Evolutionary conservation across 1,284 basidiomycete species (phyloP).

Genomic region (Coniophora puteana): DNA sequence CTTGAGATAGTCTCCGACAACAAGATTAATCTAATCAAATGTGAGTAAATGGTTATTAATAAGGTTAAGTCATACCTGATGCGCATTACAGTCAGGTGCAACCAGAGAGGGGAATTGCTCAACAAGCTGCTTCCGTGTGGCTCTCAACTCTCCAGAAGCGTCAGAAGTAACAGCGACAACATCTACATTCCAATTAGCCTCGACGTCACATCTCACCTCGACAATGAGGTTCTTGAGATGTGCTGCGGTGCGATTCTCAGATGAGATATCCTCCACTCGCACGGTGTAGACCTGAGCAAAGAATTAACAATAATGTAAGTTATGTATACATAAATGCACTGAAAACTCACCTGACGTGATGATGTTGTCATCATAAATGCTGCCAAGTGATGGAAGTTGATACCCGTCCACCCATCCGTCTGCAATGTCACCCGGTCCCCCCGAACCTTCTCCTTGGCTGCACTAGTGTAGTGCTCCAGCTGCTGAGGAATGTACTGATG

Average conservation of each 20-base stretch:
- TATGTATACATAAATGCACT: too few species aligned
- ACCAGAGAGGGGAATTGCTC: slow-evolving; percentile 7
- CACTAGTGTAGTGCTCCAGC: not conserved
- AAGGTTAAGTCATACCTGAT: slow-evolving; percentile 8
- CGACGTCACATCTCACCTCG: not conserved
- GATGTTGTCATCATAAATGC: slow-evolving; percentile 3
- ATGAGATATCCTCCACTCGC: slow-evolving; percentile 25
- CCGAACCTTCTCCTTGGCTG: not conserved
- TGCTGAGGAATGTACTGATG: not conserved
- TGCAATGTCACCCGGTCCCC: not conserved
- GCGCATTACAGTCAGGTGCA: slow-evolving; percentile 8
- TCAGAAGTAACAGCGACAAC: slow-evolving; percentile 8
- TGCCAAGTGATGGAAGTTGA: slow-evolving; percentile 2
- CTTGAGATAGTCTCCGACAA: slow-evolving; percentile 6
- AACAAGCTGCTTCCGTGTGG: not conserved
- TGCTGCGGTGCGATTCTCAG: slow-evolving; percentile 27
- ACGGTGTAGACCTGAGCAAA: slow-evolving; percentile 24
- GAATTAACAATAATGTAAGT: not conserved
- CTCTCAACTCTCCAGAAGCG: slow-evolving; percentile 7
- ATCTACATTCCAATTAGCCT: slow-evolving; percentile 1
- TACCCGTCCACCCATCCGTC: slow-evolving; percentile 4
- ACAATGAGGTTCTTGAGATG: slow-evolving; percentile 10
- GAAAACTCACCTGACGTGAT: not conserved
- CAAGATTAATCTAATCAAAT: slow-evolving; percentile 6
- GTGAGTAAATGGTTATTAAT: slow-evolving; percentile 1